Evolutionary conservation across 306 rosid species (phyloP).

Genomic region (Rosa rugosa): DNA sequence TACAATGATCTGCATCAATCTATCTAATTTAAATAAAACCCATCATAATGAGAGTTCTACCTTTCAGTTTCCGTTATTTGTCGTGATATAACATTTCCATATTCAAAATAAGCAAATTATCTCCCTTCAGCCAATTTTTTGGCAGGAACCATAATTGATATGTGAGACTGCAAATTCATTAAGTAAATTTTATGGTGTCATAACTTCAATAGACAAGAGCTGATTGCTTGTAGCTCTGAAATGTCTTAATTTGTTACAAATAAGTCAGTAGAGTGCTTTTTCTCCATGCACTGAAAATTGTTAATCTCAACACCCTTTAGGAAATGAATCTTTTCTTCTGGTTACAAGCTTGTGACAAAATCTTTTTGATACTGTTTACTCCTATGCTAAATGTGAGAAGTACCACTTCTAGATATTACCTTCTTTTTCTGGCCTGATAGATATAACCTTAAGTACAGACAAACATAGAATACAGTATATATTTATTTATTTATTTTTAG

Average conservation of each 20-base stretch:
- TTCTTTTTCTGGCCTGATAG: neutral
- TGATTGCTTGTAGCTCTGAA: neutral
- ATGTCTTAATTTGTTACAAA: neutral
- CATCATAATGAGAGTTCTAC: neutral
- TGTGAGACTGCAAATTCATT: neutral
- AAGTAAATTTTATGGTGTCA: neutral
- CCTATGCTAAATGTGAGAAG: neutral
- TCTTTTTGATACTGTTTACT: neutral
- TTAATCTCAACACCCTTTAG: neutral
- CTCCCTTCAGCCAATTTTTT: neutral
- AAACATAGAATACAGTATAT: neutral
- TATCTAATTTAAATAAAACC: neutral
- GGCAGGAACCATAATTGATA: neutral
- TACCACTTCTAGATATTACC: neutral
- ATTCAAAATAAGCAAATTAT: neutral
- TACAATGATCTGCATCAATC: neutral
- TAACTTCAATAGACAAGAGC: neutral
- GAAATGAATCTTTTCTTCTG: neutral
- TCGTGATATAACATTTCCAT: neutral
- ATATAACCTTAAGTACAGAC: neutral
- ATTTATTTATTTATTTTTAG: neutral
- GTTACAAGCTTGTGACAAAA: neutral
- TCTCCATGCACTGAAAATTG: neutral
- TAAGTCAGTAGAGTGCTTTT: neutral
- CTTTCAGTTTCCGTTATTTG: neutral